These are phyloP conservation scores for Scutellaria minor DNA, from an alignment of 257 asterid species.

Conservation along the genomic window DNA sequence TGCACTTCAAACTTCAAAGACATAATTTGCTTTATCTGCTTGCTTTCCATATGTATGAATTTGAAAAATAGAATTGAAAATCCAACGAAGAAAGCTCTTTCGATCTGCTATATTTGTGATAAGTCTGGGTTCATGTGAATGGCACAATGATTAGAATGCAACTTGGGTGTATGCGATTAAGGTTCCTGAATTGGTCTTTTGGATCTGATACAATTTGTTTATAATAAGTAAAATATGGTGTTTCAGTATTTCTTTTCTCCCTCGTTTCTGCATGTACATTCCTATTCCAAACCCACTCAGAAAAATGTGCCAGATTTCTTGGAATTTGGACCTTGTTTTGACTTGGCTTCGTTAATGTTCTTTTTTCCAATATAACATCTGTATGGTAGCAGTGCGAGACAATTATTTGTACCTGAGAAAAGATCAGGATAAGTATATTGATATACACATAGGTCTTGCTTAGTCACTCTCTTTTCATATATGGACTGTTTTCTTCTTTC, in stretches of 20 bases:
- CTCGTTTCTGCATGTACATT: slow-evolving; percentile 22
- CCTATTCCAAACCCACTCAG: slow-evolving; percentile 14
- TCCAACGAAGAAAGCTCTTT: slow-evolving; percentile 46
- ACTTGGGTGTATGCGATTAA: background rate
- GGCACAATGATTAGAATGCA: background rate
- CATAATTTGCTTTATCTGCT: slow-evolving; percentile 49
- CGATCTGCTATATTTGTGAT: slow-evolving; percentile 54
- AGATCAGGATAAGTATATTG: slow-evolving; percentile 7
- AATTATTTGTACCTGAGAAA: background rate
- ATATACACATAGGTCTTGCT: background rate
- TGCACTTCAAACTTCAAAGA: slow-evolving; percentile 50
- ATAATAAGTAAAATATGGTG: background rate
- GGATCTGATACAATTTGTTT: background rate
- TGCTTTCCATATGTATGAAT: slow-evolving; percentile 45
- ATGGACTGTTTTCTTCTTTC: slow-evolving; percentile 1
- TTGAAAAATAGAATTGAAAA: slow-evolving; percentile 6
- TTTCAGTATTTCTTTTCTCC: slow-evolving; percentile 16
- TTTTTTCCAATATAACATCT: background rate
- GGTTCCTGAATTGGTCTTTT: background rate
- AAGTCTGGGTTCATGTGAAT: slow-evolving; percentile 21
- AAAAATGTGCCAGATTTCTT: slow-evolving; percentile 1
- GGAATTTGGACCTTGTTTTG: background rate
- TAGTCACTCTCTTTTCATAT: background rate
- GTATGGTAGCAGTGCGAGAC: background rate
- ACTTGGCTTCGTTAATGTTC: background rate